Base-by-base conservation (phyloP, 371 early-diverging fungal species). In the Dichotomocladium elegans region DNA sequence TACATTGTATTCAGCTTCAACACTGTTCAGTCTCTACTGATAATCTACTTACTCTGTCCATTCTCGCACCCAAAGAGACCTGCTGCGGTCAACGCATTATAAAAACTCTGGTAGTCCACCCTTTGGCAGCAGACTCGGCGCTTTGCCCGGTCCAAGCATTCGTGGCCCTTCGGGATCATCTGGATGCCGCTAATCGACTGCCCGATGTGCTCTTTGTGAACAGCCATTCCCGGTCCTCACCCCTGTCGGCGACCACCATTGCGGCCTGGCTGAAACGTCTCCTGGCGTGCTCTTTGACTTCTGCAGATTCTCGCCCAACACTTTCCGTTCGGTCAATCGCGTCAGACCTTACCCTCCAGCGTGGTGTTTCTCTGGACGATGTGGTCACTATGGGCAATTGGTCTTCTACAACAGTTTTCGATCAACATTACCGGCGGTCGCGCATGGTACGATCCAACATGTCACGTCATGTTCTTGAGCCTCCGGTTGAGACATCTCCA, bases 21-120 rank as follows among this genome's bases (percentile, higher is more conserved):
- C 7, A 21, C 24, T 44, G 43, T 44, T 22, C 33, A 2, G 24
- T 43, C 3, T 45, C 33, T 24, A 26, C 7, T 11, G 15, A 46
- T 9, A 15, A 25, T n/a, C 34, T 22, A 12, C 27, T 44, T n/a
- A 12, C 3, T 27, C 24, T 54, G 35, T 3, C 4, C 22, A 84
- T 88, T 58, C 60, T 72, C 37, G 83, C 80, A 37, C 81, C 86
- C 57, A 66, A 54, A 21, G 54, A 54, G 28, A 28, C 34, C 8
- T 27, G 47, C 24, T 2, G 28, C 1, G 26, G 35, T 22, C 54
- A 22, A 12, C 29, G 40, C 4, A 46, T 54, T 21, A 34, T 46
- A 45, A 45, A 45, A 15, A 19, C 17, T 7, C 17, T 46, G 12
- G 10, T 46, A 1, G 25, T 54, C 2, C 31, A 34, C 9, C 37